Evolutionary conservation across 2,329 filamentous ascomycete species (phyloP).

Genomic region (Diaporthe helianthi): DNA sequence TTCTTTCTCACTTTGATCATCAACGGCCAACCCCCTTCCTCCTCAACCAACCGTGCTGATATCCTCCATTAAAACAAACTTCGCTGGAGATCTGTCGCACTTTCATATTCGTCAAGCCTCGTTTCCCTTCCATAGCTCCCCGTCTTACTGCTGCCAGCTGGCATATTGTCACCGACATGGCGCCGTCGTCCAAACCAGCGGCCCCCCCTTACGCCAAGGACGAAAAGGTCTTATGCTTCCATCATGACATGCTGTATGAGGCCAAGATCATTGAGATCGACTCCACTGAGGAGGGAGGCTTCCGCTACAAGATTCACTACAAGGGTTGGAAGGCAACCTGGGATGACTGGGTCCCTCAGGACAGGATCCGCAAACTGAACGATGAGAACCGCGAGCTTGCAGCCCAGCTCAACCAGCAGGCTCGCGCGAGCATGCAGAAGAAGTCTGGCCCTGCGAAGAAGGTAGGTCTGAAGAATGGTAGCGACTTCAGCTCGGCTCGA

Average conservation of each 20-base stretch:
- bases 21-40: neutral
- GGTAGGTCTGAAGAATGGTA: conserved; percentile 58
- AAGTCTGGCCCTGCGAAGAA: conserved; percentile 48
- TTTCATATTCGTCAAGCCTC: neutral
- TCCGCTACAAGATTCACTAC: conserved; percentile 94
- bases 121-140: neutral
- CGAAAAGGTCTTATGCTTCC: conserved; percentile 95
- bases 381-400: conserved; percentile 95
- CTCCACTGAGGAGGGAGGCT: conserved; percentile 74
- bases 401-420: conserved; percentile 72
- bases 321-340: conserved; percentile 99
- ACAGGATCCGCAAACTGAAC: conserved; percentile 91
- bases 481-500: conserved; percentile 68
- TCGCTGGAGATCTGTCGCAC: neutral
- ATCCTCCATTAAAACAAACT: neutral
- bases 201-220: conserved; percentile 71
- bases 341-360: conserved; percentile 97
- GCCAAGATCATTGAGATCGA: conserved; percentile 89
- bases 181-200: conserved; percentile 50
- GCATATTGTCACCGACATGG: conserved; percentile 41
- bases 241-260: conserved; percentile 96
- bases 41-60: neutral
- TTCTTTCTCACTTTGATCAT: conserved; percentile 16
- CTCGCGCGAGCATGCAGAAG: conserved; percentile 64
- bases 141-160: neutral